Percentiles rank a stretch among this genome's conserved stretches.
Conservation (phyloP, 2,329 filamentous ascomycete species). For the Thielaviopsis punctulata region DNA sequence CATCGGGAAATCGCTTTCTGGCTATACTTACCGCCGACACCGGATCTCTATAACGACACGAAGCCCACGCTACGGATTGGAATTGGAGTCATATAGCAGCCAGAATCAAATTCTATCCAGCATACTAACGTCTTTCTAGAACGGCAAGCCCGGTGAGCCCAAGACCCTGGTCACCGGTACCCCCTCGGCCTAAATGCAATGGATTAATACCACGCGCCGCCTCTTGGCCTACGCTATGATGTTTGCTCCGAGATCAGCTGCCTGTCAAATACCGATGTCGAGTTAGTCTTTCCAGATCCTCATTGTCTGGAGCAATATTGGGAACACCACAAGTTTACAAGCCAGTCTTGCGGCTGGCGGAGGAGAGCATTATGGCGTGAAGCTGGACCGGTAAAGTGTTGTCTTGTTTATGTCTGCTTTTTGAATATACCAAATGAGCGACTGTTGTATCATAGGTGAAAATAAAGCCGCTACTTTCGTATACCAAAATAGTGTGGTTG, state of each 20-base stretch:
- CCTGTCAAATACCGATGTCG: neutral
- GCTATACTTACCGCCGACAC: neutral
- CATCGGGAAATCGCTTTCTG: neutral
- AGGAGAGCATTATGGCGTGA: neutral
- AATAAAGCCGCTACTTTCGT: slow-evolving; percentile 5
- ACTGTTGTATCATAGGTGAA: slow-evolving; percentile 6
- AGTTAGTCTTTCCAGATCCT: neutral
- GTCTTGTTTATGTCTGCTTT: neutral
- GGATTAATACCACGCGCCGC: neutral
- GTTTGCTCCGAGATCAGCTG: neutral
- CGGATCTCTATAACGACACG: neutral
- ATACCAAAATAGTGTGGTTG: neutral
- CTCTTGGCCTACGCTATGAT: neutral
- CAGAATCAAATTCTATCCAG: neutral
- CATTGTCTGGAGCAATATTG: neutral
- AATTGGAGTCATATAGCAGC: neutral
- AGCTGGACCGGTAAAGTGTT: neutral
- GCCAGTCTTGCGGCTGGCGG: neutral
- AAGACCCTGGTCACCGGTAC: slow-evolving; percentile 45
- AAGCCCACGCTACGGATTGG: neutral
- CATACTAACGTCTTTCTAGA: slow-evolving; percentile 32
- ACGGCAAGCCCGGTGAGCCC: slow-evolving; percentile 75
- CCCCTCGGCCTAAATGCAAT: slow-evolving; percentile 14
- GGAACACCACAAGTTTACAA: neutral
- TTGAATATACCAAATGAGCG: neutral